Evolutionary conservation across 139 green algal genomes (phyloP), one percentile per base, ranked within the genome.

Genomic region (Tetradesmus lagerheimii): DNA sequence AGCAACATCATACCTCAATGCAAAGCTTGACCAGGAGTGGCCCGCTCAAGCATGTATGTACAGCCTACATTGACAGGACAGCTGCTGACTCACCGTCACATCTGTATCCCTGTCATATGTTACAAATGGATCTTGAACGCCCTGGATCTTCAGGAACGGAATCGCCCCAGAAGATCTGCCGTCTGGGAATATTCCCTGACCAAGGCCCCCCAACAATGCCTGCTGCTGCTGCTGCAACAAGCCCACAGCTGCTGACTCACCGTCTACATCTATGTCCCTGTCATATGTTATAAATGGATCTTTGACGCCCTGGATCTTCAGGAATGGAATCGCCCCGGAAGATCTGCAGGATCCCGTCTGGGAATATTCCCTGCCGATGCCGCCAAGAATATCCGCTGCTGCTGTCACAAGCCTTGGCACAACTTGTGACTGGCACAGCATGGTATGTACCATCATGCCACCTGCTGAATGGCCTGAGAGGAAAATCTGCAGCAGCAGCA

Each of bases 191-290:
- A 88, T 12, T 88, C 82, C 29, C 20, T 18, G 35, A n/a, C 83
- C 57, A 4, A 88, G 35, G 53, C 83, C 83, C 1, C 83, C 81
- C 57, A 57, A 27, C 12, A 80, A 62, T 62, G 47, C 20, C 9
- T 50, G 41, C 31, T 50, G 34, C 47, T 20, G 81, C 81, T 11
- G 81, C 81, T 4, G 50, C 29, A 9, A 87, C 18, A 18, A 23
- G 2, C 16, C 8, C 6, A 62, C 6, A 62, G 47, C 47, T n/a
- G 4, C 25, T 8, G 45, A 31, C 57, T 71, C 57, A 71, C 80
- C 80, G 45, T 86, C 80, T 16, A 86, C 41, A 12, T 75, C n/a
- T 1, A 86, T 38, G n/a, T 86, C 45, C 80, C 62, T 86, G 80
- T 67, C 31, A 47, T 75, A 86, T 29, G 39, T 37, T n/a, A 86